phyloP scores from a whole-genome alignment of 495 filamentous ascomycete species.

The Penicillium argentinense region DNA sequence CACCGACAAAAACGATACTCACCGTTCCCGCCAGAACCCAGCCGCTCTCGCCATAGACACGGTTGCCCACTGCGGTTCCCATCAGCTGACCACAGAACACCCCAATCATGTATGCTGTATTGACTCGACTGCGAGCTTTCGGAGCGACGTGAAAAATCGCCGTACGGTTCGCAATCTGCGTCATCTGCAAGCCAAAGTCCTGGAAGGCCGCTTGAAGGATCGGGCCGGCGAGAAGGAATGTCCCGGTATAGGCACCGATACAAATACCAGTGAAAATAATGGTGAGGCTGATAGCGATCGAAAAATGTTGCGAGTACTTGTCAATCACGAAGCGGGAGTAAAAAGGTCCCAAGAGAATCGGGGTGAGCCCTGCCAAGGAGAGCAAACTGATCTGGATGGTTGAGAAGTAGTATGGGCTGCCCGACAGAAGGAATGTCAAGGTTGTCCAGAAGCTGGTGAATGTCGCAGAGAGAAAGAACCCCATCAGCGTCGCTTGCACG shows the following conservation, averaged over 20 bases:
- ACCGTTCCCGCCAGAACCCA: conserved; percentile 69
- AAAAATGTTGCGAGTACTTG: conserved; percentile 61
- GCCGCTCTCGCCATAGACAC: conserved; percentile 65
- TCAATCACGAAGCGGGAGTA: conserved; percentile 73
- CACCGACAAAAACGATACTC: conserved; percentile 64
- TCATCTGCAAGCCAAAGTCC: conserved; percentile 73
- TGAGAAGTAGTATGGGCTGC: conserved; percentile 64
- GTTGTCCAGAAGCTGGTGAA: conserved; percentile 84
- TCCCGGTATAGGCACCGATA: conserved; percentile 69
- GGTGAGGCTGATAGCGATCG: conserved; percentile 60
- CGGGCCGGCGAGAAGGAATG: conserved; percentile 67
- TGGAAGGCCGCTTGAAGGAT: conserved; percentile 71
- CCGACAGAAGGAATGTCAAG: conserved; percentile 73
- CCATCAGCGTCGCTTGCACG: conserved; percentile 62
- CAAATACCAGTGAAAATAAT: conserved; percentile 61
- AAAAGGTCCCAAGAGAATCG: conserved; percentile 64
- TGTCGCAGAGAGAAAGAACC: conserved; percentile 53
- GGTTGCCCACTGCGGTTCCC: conserved; percentile 72
- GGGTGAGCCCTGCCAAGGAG: conserved; percentile 70
- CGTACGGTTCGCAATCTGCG: conserved; percentile 72
- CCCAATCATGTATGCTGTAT: conserved; percentile 80
- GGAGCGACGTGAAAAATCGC: conserved; percentile 72
- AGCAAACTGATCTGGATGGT: conserved; percentile 74
- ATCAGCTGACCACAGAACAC: conserved; percentile 74
- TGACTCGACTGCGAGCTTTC: conserved; percentile 71